These are phyloP conservation scores for Emericellopsis cladophorae DNA, from an alignment of 2,329 filamentous ascomycete genomes.

Conservation along the genomic window DNA sequence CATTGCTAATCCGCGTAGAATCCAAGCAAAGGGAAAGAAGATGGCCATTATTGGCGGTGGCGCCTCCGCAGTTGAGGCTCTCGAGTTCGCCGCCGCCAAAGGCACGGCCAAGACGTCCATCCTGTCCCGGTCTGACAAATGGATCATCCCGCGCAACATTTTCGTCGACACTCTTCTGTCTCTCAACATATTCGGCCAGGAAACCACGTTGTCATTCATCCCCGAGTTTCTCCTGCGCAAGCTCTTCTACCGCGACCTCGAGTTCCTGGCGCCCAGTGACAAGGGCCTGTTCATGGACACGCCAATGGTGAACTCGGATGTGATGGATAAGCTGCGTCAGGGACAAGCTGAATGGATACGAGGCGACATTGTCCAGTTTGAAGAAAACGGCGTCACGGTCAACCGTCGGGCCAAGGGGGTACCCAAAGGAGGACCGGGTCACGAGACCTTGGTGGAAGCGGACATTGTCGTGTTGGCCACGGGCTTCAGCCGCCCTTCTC, in stretches of 20 bases:
- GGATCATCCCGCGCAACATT: constrained; percentile 75
- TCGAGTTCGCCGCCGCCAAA: constrained; percentile 63
- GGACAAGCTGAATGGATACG: constrained; percentile 69
- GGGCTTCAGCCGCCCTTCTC: constrained; percentile 61
- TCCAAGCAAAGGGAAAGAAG: constrained; percentile 60
- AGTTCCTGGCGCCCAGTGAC: constrained; percentile 51
- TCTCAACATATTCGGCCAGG: constrained; percentile 67
- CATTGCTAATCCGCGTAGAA: constrained; percentile 21
- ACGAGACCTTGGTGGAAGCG: constrained; percentile 50
- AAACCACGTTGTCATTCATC: constrained; percentile 64
- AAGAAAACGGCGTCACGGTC: constrained; percentile 52
- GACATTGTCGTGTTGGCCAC: constrained; percentile 78
- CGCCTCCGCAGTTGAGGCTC: constrained; percentile 68
- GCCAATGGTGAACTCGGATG: constrained; percentile 75
- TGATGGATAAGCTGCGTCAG: constrained; percentile 61
- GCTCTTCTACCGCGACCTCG: constrained; percentile 73
- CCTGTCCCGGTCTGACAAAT: constrained; percentile 68
- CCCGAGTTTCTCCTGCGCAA: constrained; percentile 63
- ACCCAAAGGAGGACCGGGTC: constrained; percentile 62
- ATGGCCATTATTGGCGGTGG: constrained; percentile 68
- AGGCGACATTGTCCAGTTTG: constrained; percentile 61
- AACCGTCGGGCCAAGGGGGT: constrained; percentile 62
- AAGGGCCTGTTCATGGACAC: constrained; percentile 74
- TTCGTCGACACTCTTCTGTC: constrained; percentile 61
- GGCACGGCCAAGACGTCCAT: constrained; percentile 58